Evolutionary conservation across 371 early-diverging fungal species (phyloP).

Genomic region (Zychaea mexicana): DNA sequence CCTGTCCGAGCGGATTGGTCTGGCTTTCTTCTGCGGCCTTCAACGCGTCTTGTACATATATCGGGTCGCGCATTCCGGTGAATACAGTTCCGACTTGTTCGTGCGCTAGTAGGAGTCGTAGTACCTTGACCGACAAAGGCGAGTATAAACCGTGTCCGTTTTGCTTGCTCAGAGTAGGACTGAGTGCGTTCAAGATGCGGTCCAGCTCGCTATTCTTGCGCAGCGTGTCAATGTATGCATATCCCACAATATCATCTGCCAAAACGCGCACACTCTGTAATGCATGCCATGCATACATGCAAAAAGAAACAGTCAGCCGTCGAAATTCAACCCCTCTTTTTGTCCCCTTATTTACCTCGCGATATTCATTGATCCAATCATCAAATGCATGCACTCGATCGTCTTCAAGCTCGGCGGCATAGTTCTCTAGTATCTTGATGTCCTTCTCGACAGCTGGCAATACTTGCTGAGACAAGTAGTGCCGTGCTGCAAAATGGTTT

Average conservation of each 20-base stretch:
- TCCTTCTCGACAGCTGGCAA: constrained; percentile 64
- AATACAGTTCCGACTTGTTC: constrained; percentile 66
- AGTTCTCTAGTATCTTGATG: constrained; percentile 39
- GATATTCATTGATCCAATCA: constrained; percentile 43
- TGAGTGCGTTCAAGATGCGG: constrained; percentile 58
- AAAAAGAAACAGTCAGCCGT: too few species aligned
- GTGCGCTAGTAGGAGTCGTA: constrained; percentile 53
- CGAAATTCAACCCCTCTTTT: background rate
- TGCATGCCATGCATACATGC: too few species aligned
- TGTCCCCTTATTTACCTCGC: constrained; percentile 26
- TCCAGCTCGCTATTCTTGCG: constrained; percentile 70
- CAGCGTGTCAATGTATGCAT: constrained; percentile 58
- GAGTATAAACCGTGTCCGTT: constrained; percentile 41
- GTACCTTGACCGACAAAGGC: constrained; percentile 55
- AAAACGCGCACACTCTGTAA: constrained; percentile 37
- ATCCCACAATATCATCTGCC: constrained; percentile 46
- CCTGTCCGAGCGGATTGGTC: constrained; percentile 18
- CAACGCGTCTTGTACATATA: constrained; percentile 66
- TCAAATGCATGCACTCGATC: constrained; percentile 21
- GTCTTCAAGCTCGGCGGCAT: constrained; percentile 22
- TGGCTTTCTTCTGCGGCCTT: constrained; percentile 23
- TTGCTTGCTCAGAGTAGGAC: constrained; percentile 35
- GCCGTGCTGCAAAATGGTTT: constrained; percentile 71
- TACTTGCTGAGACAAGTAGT: constrained; percentile 66
- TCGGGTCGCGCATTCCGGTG: constrained; percentile 68